Evolutionary conservation across 2,329 filamentous ascomycete species (phyloP), one percentile per base, ranked within the genome.

Genomic region (Acrocalymma vagum): DNA sequence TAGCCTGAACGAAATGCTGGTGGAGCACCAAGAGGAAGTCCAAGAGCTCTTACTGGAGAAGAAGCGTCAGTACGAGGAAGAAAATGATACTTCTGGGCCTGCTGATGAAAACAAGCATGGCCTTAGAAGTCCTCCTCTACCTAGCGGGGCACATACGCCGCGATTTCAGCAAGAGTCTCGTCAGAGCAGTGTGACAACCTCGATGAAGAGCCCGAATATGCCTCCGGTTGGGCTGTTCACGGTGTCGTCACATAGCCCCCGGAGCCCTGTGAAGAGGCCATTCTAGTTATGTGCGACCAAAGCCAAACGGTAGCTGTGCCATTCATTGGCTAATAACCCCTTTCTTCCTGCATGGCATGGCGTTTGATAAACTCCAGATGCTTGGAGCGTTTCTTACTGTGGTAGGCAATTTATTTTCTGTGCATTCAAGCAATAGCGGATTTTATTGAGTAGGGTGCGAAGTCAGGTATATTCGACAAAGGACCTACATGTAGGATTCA

Each of bases 1-100:
- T 2, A 69, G 70, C 1, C 65, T 84, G 27, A 78, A 78, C 44
- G 77, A 82, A 29, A 85, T 85, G 81, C 71, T 85, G 32, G 53
- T 71, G 13, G 67, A 74, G 41, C 79, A 84, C 59, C 71, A 75
- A 43, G 63, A 74, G 2, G 70, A 78, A 14, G 78, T 84, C 2
- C 73, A 72, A 35, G 56, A 70, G 8, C 70, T 73, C 54, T 70
- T 85, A 22, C 54, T 71, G 20, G 48, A 64, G 23, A 65, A 68
- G 32, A 75, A 71, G n/a, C 61, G 60, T 24, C 70, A 71, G 14
- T 75, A 69, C 63, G 58, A 58, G 33, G 55, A 60, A 24, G 49
- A 38, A 26, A 43, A 51, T 25, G 42, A 50, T n/a, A 32, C 40
- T 10, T 58, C 56, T 6, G 57, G 48, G 15, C 45, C 50, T 28